Conservation (phyloP, 106 monocot genomes). For the Dendrobium catenatum region DNA sequence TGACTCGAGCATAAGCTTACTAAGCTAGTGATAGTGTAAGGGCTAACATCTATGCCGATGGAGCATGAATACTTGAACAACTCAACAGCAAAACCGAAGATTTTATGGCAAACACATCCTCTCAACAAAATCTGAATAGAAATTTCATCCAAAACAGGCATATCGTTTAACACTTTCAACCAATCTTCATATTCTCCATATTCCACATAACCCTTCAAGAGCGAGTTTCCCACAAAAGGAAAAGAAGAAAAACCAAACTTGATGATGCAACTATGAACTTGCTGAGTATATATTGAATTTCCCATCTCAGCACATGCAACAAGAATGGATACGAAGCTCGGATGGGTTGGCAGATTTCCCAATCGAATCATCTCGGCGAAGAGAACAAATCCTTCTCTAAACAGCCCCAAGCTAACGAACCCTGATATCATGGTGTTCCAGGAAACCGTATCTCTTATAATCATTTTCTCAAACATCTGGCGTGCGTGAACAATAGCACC, state of each 20-base stretch:
- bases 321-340: constrained; percentile 23
- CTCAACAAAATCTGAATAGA: constrained; percentile 29
- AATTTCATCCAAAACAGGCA: constrained; percentile 19
- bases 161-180: constrained; percentile 16
- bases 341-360: constrained; percentile 24
- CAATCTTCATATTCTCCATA: constrained; percentile 16
- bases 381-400: constrained; percentile 9
- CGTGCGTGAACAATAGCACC: constrained; percentile 9
- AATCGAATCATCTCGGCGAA: constrained; percentile 21
- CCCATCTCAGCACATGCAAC: constrained; percentile 24
- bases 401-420: constrained; percentile 5
- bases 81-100: constrained; percentile 17
- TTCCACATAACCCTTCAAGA: constrained; percentile 23
- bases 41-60: constrained; percentile 3
- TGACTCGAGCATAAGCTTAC: constrained; percentile 21
- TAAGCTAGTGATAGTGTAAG: constrained; percentile 17
- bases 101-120: constrained; percentile 17
- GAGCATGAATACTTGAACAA: constrained; percentile 14
- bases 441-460: constrained; percentile 25
- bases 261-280: constrained; percentile 30
- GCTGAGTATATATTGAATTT: not conserved
- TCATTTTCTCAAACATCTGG: constrained; percentile 26
- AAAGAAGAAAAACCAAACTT: constrained; percentile 23
- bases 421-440: constrained; percentile 45
- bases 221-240: constrained; percentile 31